A percentile compares a stretch with the other conserved stretches of the same genome.
Evolutionary conservation across 164 flowering plant genomes (phyloP).

Genomic region (Dillenia suffruticosa): DNA sequence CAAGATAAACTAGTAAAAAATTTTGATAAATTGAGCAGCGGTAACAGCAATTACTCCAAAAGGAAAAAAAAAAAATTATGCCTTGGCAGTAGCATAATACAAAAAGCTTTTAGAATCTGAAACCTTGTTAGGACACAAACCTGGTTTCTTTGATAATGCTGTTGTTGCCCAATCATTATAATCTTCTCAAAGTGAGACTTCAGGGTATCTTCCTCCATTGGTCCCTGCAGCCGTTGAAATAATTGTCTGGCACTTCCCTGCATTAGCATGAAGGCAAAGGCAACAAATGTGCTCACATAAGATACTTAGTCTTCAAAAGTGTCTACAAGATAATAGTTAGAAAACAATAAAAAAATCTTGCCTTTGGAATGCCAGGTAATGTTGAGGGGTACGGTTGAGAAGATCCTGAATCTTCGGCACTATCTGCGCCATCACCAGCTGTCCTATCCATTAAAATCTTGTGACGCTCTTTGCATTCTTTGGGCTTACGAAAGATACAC

Average conservation of each 20-base stretch:
- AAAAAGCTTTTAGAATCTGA: no score
- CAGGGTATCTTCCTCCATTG: constrained; percentile 66
- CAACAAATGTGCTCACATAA: no score
- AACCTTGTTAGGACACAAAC: constrained; percentile 22
- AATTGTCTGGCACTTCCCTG: constrained; percentile 97
- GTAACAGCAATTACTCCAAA: no score
- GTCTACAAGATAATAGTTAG: neutral
- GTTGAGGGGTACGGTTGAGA: constrained; percentile 93
- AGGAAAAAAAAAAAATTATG: neutral
- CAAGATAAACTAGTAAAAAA: neutral
- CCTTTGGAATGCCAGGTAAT: constrained; percentile 97
- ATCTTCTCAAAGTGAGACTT: constrained; percentile 79
- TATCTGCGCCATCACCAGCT: constrained; percentile 89
- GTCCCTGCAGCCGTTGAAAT: constrained; percentile 84
- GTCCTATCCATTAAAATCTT: constrained; percentile 72
- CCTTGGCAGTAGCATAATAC: no score
- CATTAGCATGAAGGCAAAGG: neutral
- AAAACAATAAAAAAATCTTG: constrained; percentile 12
- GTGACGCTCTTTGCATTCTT: constrained; percentile 94
- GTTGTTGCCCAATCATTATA: constrained; percentile 52
- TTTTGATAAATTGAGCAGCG: neutral
- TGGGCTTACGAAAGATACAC: constrained; percentile 82
- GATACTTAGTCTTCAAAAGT: no score
- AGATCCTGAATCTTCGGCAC: constrained; percentile 97
- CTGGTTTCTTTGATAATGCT: constrained; percentile 43